phyloP scores from a whole-genome alignment of 192 early-diverging fungal species.

The Pecoramyces ruminantium region DNA sequence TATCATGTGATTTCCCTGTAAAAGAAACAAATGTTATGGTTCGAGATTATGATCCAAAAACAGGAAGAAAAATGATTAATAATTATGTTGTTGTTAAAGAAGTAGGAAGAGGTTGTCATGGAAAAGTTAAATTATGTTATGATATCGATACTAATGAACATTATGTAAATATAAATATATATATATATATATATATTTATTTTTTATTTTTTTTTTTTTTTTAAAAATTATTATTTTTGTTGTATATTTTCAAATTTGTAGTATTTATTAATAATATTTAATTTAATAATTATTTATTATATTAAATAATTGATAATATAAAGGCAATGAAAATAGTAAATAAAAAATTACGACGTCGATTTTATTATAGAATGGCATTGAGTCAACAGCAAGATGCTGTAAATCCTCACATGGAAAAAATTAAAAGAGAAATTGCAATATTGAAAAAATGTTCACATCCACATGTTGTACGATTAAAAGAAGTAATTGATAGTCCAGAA shows the following conservation, averaged over 20 bases:
- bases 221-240: no score
- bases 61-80: constrained; percentile 91
- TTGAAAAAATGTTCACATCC: constrained; percentile 89
- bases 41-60: constrained; percentile 62
- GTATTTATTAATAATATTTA: no score
- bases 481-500: constrained; percentile 88
- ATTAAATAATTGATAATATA: no score
- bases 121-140: constrained; percentile 82
- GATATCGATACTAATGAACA: constrained; percentile 64
- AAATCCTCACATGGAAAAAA: constrained; percentile 59
- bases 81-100: constrained; percentile 81
- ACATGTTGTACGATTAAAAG: constrained; percentile 71
- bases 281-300: no score
- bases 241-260: no score
- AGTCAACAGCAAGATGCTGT: constrained; percentile 26
- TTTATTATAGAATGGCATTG: constrained; percentile 20
- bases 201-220: no score
- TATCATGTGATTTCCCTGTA: constrained; percentile 15
- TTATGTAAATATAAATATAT: constrained; percentile 44
- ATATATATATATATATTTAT: not conserved
- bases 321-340: constrained; percentile 56
- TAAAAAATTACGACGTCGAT: constrained; percentile 32
- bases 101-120: constrained; percentile 84
- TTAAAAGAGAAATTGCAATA: constrained; percentile 88
- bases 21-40: constrained; percentile 72